Base-by-base conservation (phyloP, 2,329 filamentous ascomycete species). In the Apiospora koreana region DNA sequence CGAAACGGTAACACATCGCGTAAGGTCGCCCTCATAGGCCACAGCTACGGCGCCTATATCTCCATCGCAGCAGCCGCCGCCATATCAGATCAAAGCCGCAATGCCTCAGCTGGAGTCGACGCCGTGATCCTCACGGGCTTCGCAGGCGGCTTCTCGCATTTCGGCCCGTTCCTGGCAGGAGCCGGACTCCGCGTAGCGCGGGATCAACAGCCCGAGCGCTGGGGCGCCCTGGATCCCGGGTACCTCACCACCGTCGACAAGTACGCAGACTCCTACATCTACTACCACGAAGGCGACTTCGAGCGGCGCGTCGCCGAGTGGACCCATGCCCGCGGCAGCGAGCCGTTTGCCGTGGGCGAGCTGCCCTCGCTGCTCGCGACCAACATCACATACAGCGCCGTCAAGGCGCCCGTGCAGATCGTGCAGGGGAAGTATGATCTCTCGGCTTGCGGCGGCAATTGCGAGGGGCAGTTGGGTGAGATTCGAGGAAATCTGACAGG, bases 31-130 rank as follows among this genome's bases (percentile, higher is more conserved):
- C 76, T 79, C 23, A 65, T 79, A 3, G 77, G 77, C 43, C 77
- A 79, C 67, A 79, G 77, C 69, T 79, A 79, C 70, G 77, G 77
- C 58, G 73, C 77, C 0, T 79, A 78, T 70, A 62, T 79, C 21
- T 76, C 75, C 31, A 70, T 72, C 21, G 75, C 75, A 18, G 74
- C 77, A 7, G 72, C 73, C 4, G 75, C 72, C 35, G 72, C 73
- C 4, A 74, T 71, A 25, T 70, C 74, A 38, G 68, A 65, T 5
- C 67, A 69, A 1, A 45, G n/a, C 64, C 64, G 38, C 42, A 5
- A 3, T 10, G n/a, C 38, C 38, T 16, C 14, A 3, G 14, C 10
- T 43, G 41, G 41, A 10, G 43, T 79, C 45, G 77, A 79, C 38
- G 75, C 75, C n/a, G 23, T 74, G 18, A 69, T 77, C 21, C 68